Conservation (phyloP, 352 stramenopile species). For the Peronosclerospora sorghi region DNA sequence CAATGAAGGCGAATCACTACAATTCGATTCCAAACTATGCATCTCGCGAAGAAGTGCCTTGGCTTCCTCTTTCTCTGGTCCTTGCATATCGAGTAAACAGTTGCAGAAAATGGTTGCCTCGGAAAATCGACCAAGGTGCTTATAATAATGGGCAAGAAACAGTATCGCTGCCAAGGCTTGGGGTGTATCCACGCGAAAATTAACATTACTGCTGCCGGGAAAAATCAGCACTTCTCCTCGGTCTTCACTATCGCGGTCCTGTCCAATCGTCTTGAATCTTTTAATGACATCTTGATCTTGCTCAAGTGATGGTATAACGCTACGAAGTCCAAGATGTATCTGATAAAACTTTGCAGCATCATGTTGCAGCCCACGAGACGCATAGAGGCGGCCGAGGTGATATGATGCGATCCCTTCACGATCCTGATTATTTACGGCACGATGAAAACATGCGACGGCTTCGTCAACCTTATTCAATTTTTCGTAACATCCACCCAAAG, state of each 20-base stretch:
- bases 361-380: conserved; percentile 32
- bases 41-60: conserved; percentile 73
- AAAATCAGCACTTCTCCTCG: conserved; percentile 19
- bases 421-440: conserved; percentile 66
- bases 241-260: conserved; percentile 3
- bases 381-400: conserved; percentile 50
- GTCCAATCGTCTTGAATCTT: neutral
- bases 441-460: conserved; percentile 63
- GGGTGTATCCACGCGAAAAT: conserved; percentile 50
- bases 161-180: conserved; percentile 54
- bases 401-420: conserved; percentile 65
- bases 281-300: conserved; percentile 10
- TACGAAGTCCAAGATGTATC: conserved; percentile 44
- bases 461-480: conserved; percentile 62
- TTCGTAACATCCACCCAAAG: conserved; percentile 83
- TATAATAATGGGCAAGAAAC: conserved; percentile 78
- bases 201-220: conserved; percentile 14
- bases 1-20: neutral
- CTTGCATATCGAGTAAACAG: conserved; percentile 61
- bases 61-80: conserved; percentile 73
- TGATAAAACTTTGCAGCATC: conserved; percentile 68
- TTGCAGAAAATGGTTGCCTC: conserved; percentile 67
- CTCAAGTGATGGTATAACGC: conserved; percentile 13
- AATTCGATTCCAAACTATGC: conserved; percentile 44
- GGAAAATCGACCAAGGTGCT: conserved; percentile 43